These are phyloP conservation scores for Hypoxylon perforatum DNA, from an alignment of 495 filamentous ascomycete species.

Conservation along the genomic window DNA sequence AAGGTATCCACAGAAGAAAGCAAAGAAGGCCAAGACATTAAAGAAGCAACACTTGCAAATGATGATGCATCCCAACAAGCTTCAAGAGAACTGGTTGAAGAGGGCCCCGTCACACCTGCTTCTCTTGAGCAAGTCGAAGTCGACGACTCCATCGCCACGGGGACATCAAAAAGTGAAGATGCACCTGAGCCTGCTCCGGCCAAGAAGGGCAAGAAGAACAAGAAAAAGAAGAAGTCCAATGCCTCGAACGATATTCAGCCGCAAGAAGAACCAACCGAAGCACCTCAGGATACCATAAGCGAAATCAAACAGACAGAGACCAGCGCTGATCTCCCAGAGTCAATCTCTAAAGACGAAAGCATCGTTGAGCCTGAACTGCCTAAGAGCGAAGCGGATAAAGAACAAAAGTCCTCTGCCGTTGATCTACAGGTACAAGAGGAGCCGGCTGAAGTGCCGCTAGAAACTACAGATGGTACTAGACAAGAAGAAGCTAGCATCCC, in stretches of 20 bases:
- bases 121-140: background rate
- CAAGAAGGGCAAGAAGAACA: conserved; percentile 46
- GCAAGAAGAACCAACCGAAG: conserved; percentile 21
- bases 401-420: no score
- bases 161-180: background rate
- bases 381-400: background rate
- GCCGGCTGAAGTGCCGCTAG: background rate
- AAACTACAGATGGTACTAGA: conserved; percentile 6
- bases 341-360: conserved; percentile 3
- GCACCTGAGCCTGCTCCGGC: conserved; percentile 17
- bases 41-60: conserved; percentile 1
- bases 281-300: background rate
- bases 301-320: conserved; percentile 19
- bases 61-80: conserved; percentile 9
- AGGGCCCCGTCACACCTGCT: background rate
- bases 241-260: conserved; percentile 1
- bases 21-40: conserved; percentile 14
- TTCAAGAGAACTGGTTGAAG: conserved; percentile 8
- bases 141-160: background rate
- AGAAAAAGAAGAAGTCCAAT: conserved; percentile 36
- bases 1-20: conserved; percentile 3
- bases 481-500: conserved; percentile 17
- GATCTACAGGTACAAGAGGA: conserved; percentile 22
- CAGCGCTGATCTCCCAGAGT: conserved; percentile 10
- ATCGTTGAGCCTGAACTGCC: conserved; percentile 7